Evolutionary conservation across 2,329 filamentous ascomycete genomes (phyloP).

Genomic region (Pezicula neosporulosa): DNA sequence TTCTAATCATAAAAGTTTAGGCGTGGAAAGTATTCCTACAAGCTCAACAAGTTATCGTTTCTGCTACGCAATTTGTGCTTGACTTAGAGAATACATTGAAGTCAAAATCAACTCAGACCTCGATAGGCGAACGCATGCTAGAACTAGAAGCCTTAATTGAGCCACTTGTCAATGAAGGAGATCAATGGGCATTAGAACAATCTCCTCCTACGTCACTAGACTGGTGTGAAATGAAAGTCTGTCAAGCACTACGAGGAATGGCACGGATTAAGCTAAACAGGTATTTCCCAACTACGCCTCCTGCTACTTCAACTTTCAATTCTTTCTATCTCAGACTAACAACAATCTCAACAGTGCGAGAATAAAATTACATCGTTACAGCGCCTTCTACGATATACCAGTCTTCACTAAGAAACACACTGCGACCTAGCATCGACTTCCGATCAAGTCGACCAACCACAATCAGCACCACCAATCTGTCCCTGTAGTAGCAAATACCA

Average conservation of each 20-base stretch:
- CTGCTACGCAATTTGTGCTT: constrained; percentile 44
- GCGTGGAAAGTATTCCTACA: constrained; percentile 39
- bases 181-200: constrained; percentile 19
- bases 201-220: constrained; percentile 31
- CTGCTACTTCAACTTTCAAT: background rate
- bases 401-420: constrained; percentile 44
- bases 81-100: constrained; percentile 41
- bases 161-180: constrained; percentile 16
- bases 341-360: constrained; percentile 34
- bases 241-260: constrained; percentile 42
- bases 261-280: constrained; percentile 48
- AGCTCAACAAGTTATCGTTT: constrained; percentile 44
- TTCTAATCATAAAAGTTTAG: constrained; percentile 11
- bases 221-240: constrained; percentile 35
- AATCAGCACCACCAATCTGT: constrained; percentile 8
- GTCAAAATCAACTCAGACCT: constrained; percentile 33
- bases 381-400: constrained; percentile 46
- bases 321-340: background rate
- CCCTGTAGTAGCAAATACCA: constrained; percentile 14
- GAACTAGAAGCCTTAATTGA: constrained; percentile 21
- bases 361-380: constrained; percentile 49
- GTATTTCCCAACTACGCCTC: constrained; percentile 11
- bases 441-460: constrained; percentile 11
- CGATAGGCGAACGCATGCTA: constrained; percentile 30
- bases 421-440: constrained; percentile 40